Conservation (phyloP, 176 grass and related monocot genomes). For the Oryza meridionalis region DNA sequence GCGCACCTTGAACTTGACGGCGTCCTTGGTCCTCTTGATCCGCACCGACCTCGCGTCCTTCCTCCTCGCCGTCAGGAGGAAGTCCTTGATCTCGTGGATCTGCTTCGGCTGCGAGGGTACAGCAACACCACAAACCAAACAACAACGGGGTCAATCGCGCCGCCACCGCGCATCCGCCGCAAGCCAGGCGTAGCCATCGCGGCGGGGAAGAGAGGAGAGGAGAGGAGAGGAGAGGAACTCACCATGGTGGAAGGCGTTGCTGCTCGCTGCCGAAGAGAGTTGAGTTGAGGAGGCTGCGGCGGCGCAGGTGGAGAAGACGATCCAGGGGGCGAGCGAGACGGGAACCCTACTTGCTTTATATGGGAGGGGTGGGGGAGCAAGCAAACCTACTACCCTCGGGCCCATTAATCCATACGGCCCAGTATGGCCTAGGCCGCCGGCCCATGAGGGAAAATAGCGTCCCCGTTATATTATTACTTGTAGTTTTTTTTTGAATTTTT, state of each 20-base stretch:
- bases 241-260: slow-evolving; percentile 23
- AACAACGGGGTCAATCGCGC: background rate
- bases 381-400: background rate
- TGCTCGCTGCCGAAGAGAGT: background rate
- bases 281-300: background rate
- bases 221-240: background rate
- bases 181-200: too few species aligned
- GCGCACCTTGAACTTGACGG: slow-evolving; percentile 86
- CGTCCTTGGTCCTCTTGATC: slow-evolving; percentile 80
- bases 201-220: background rate
- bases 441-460: background rate
- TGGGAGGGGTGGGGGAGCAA: background rate
- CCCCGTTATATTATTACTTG: too few species aligned
- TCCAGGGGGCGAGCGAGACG: background rate
- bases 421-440: background rate
- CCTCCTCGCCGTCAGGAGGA: slow-evolving; percentile 81
- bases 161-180: background rate
- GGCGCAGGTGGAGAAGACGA: background rate
- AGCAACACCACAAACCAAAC: background rate
- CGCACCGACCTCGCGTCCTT: slow-evolving; percentile 80
- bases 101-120: slow-evolving; percentile 65
- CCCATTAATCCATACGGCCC: background rate
- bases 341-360: slow-evolving; percentile 20
- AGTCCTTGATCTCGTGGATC: slow-evolving; percentile 94
- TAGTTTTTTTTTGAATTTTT: too few species aligned